These are phyloP conservation scores for Dendryphion nanum DNA, from an alignment of 2,329 filamentous ascomycete genomes.

Conservation along the genomic window DNA sequence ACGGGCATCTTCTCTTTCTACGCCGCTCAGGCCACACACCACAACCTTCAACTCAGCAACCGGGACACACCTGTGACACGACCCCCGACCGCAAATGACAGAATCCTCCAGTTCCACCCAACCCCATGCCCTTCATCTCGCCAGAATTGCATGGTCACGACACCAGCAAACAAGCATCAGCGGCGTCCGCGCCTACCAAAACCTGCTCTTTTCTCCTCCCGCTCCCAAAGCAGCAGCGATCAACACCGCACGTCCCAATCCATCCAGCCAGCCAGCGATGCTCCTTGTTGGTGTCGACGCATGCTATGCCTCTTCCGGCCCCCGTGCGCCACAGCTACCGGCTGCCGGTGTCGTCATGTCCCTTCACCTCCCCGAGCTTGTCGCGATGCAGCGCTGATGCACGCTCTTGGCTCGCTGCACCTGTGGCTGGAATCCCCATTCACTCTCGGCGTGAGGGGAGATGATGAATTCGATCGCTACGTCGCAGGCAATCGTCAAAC, in stretches of 20 bases:
- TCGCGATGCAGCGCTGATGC: too few relatives aligned
- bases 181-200: constrained; percentile 1
- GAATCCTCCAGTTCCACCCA: background rate
- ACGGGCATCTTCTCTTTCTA: too few relatives aligned
- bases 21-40: too few relatives aligned
- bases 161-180: background rate
- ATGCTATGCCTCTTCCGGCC: constrained; percentile 1
- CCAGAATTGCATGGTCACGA: background rate
- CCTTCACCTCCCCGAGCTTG: too few relatives aligned
- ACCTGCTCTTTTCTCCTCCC: constrained; percentile 5
- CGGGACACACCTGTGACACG: background rate
- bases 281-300: too few relatives aligned
- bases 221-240: constrained; percentile 4
- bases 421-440: background rate
- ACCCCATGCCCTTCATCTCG: too few relatives aligned
- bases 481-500: too few relatives aligned
- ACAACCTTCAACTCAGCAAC: too few relatives aligned
- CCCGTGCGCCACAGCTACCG: constrained; percentile 11
- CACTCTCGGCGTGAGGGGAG: background rate
- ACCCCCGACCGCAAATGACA: background rate
- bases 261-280: too few relatives aligned
- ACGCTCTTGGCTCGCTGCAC: too few relatives aligned
- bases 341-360: background rate
- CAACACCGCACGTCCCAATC: constrained; percentile 1
- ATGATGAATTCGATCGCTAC: background rate